Conservation (phyloP, 139 green algal species). For the Chlamydomonas incerta region DNA sequence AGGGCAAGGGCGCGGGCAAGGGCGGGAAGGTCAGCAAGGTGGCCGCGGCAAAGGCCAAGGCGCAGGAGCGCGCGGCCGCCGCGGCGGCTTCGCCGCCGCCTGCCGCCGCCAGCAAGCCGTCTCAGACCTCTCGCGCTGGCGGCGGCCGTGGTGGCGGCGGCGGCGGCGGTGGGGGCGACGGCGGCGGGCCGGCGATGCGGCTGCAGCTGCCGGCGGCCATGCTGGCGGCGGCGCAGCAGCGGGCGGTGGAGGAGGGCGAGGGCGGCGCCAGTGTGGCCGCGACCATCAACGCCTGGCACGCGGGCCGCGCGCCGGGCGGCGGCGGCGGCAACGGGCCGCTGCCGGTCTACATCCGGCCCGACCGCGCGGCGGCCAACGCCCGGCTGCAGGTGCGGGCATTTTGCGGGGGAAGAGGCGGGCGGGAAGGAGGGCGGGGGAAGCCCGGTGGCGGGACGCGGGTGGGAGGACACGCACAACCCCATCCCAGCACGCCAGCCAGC, state of each 20-base stretch:
- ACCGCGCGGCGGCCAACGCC: conserved; percentile 20
- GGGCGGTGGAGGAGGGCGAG: not conserved
- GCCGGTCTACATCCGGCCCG: conserved; percentile 35
- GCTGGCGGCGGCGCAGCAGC: conserved; percentile 34
- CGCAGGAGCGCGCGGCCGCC: conserved; percentile 1
- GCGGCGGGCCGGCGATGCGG: not conserved
- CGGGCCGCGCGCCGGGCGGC: not conserved
- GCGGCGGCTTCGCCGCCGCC: not conserved
- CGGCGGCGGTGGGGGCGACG: not conserved
- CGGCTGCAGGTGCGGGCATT: conserved; percentile 9
- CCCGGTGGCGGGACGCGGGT: too few species aligned
- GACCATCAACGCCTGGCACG: conserved; percentile 1
- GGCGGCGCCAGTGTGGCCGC: conserved; percentile 11
- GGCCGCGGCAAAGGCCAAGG: conserved; percentile 28
- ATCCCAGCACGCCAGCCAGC: too few species aligned
- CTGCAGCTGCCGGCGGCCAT: conserved; percentile 34
- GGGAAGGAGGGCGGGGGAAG: too few species aligned
- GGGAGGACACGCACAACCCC: too few species aligned
- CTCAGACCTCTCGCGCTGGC: not conserved
- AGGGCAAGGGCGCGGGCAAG: not conserved
- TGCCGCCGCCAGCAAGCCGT: too few species aligned
- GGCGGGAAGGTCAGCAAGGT: conserved; percentile 22
- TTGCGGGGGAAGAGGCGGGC: too few species aligned
- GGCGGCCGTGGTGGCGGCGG: not conserved
- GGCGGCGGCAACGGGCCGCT: not conserved